These are phyloP conservation scores for Dichotomopilus funicola DNA, from an alignment of 2,329 filamentous ascomycete species.

Conservation along the genomic window DNA sequence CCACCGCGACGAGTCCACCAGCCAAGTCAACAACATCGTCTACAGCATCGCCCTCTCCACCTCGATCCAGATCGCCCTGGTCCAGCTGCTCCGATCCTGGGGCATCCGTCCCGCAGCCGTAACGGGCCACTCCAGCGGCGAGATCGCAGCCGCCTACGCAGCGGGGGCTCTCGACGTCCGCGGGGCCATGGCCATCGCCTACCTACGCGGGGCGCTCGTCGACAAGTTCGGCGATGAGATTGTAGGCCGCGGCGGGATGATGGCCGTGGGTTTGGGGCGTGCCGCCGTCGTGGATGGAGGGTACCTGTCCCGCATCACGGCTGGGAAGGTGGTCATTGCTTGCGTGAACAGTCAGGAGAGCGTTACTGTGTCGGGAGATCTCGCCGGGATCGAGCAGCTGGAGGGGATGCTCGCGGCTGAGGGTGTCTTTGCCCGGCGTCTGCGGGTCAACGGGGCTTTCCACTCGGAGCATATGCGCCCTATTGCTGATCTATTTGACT, in stretches of 20 bases:
- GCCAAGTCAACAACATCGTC: not conserved
- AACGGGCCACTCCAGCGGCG: conserved; percentile 31
- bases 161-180: conserved; percentile 29
- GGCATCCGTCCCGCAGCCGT: conserved; percentile 24
- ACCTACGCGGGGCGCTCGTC: conserved; percentile 31
- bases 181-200: conserved; percentile 34
- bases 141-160: conserved; percentile 31
- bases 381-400: conserved; percentile 24
- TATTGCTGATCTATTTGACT: not conserved
- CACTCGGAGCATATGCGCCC: conserved; percentile 9
- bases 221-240: conserved; percentile 5
- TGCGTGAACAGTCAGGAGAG: conserved; percentile 26
- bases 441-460: conserved; percentile 32
- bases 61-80: conserved; percentile 26
- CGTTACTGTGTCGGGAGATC: conserved; percentile 25
- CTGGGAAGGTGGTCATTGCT: not conserved
- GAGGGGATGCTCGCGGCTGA: conserved; percentile 14
- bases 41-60: not conserved
- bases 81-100: conserved; percentile 27
- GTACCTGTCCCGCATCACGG: not conserved
- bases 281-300: not conserved
- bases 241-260: not conserved
- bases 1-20: not conserved
- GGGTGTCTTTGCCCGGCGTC: conserved; percentile 13
- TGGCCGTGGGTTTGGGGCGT: conserved; percentile 2